Evolutionary conservation across 257 asterid genomes (phyloP), one percentile per base, ranked within the genome.

Genomic region (Nicotiana noctiflora): DNA sequence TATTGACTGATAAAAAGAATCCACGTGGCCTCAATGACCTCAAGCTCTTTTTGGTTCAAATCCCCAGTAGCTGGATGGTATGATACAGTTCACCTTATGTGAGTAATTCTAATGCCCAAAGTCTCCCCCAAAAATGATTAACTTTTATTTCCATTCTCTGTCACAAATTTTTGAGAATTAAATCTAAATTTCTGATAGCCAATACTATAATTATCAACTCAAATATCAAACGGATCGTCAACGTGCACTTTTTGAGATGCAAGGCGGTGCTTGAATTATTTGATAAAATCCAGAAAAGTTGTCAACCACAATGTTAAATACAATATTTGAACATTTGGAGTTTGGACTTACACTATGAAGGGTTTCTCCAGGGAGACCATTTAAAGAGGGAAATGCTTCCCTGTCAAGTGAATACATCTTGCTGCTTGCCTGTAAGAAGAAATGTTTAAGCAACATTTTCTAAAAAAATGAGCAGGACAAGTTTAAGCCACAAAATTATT

Each of bases 371-470:
- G 97, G 98, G 57, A 93, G 91, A 85, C 99, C 96, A 76, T 89
- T 90, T 82, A 92, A 79, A 49, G 98, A 95, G 76, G 99, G 97
- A 84, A 89, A 95, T 51, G 97, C 97, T 84, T 92, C 96, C 77
- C 96, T 85, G 86, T 95, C 99, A 12, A 95, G 98, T 0, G 99
- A 95, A 88, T 90, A 86, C 53, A 95, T 96, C 92, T 88, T 92
- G 92, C 89, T 91, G 88, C 80, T 83, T 67, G 97, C 98, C 98
- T 95, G 89, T 29, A 85, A 84, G 64, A 46, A 84, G 53, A 44
- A 61, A 19, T 77, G 21, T 64, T 27, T 72, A n/a, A 60, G 66
- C 52, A 77, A 61, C 81, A 79, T 60, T 56, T 23, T 32, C 32
- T 46, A 10, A 10, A 59, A 40, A 51, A 76, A 56, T 55, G 59